Evolutionary conservation across 768 basidiomycete species (phyloP).

Genomic region (Leccinum disarticulatum): DNA sequence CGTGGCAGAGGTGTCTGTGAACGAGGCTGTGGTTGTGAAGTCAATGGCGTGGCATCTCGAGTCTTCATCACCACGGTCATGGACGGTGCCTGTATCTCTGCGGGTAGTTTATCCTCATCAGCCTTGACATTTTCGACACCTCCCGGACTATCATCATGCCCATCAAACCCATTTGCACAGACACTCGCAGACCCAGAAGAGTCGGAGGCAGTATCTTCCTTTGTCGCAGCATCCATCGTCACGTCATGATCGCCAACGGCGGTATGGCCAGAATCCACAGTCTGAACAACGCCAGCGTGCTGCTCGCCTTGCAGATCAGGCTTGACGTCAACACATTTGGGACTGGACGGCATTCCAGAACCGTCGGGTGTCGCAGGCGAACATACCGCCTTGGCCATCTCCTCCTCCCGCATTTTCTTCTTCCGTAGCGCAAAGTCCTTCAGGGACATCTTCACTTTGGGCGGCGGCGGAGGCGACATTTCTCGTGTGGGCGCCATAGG

Average conservation of each 20-base stretch:
- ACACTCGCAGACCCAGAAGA: not conserved
- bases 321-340: constrained; percentile 13
- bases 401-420: constrained; percentile 52
- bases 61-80: not conserved
- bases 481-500: constrained; percentile 8
- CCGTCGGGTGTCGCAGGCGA: constrained; percentile 23
- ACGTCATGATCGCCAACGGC: constrained; percentile 11
- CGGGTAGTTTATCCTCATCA: not conserved
- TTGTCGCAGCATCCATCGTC: constrained; percentile 9
- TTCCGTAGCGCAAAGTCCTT: constrained; percentile 58
- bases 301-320: constrained; percentile 16
- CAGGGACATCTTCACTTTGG: constrained; percentile 56
- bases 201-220: not conserved
- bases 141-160: not conserved
- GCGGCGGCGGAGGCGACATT: constrained; percentile 29
- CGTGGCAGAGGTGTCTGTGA: constrained; percentile 1
- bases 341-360: constrained; percentile 20
- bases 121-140: not conserved
- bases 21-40: not conserved
- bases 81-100: not conserved
- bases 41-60: not conserved
- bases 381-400: constrained; percentile 31
- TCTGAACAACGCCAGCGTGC: not conserved
- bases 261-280: not conserved
- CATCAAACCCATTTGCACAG: constrained; percentile 4